Conservation (phyloP, 768 basidiomycete genomes). For the Calocybe gangraenosa region DNA sequence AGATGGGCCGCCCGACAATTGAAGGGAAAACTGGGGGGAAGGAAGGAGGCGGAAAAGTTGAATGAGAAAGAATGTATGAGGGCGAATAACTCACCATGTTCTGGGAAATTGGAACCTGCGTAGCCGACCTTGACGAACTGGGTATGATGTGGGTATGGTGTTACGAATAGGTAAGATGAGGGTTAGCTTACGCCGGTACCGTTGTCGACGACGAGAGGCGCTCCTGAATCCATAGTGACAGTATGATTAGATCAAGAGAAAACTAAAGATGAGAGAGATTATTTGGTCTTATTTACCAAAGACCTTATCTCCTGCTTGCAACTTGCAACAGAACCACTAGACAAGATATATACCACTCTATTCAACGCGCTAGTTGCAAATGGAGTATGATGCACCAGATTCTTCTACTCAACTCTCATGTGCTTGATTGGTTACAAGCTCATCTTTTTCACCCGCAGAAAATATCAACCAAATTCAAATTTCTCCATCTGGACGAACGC, state of each 20-base stretch:
- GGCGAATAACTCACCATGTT: slow-evolving; percentile 58
- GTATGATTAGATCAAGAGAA: background rate
- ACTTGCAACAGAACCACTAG: no score
- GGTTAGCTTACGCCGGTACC: slow-evolving; percentile 72
- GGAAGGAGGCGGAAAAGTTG: background rate
- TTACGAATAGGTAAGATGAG: background rate
- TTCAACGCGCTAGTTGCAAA: no score
- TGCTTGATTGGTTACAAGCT: no score
- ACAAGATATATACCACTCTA: no score
- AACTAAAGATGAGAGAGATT: background rate
- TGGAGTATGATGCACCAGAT: no score
- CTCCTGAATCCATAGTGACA: slow-evolving; percentile 38
- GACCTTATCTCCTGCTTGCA: slow-evolving; percentile 1
- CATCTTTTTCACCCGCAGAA: no score
- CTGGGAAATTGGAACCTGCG: slow-evolving; percentile 92
- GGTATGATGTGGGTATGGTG: slow-evolving; percentile 9
- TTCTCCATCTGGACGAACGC: no score
- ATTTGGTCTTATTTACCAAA: background rate
- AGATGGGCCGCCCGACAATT: slow-evolving; percentile 92
- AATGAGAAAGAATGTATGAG: background rate
- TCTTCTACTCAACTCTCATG: no score
- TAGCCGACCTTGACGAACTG: slow-evolving; percentile 92
- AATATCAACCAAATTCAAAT: no score
- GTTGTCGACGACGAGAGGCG: slow-evolving; percentile 79
- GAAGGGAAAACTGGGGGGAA: slow-evolving; percentile 83